phyloP scores from a whole-genome alignment of 129 eudicot genomes.

The Scalesia atractyloides region DNA sequence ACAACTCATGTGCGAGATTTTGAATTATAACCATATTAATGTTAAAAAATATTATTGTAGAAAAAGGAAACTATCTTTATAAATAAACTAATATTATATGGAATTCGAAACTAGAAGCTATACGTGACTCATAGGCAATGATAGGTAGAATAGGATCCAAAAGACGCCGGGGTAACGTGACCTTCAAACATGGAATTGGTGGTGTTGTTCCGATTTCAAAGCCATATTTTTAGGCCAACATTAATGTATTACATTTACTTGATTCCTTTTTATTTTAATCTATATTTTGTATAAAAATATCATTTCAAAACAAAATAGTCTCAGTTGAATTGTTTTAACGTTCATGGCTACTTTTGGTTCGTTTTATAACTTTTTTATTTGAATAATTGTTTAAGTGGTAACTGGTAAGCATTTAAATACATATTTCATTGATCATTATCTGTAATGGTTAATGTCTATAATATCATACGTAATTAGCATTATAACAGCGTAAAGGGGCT shows the following conservation, averaged over 20 bases:
- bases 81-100: background rate
- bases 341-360: no score
- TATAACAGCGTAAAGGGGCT: no score
- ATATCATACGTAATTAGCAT: no score
- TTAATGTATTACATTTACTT: constrained; percentile 10
- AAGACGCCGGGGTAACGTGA: constrained; percentile 30
- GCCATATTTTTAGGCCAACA: constrained; percentile 29
- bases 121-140: constrained; percentile 6
- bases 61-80: background rate
- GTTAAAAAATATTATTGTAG: background rate
- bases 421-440: no score
- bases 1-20: no score
- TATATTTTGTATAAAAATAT: background rate
- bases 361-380: no score
- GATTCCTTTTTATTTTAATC: background rate
- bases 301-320: background rate
- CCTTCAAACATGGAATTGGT: constrained; percentile 32
- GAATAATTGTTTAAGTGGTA: no score
- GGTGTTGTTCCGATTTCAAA: constrained; percentile 15
- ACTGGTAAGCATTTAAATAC: no score
- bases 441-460: no score
- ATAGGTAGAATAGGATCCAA: constrained; percentile 22
- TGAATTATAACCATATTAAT: no score
- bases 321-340: no score
- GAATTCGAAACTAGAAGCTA: background rate